A percentile compares a stretch with the other conserved stretches of the same genome.
Evolutionary conservation across 441 rosid genomes (phyloP).

Genomic region (Populus hybrid): DNA sequence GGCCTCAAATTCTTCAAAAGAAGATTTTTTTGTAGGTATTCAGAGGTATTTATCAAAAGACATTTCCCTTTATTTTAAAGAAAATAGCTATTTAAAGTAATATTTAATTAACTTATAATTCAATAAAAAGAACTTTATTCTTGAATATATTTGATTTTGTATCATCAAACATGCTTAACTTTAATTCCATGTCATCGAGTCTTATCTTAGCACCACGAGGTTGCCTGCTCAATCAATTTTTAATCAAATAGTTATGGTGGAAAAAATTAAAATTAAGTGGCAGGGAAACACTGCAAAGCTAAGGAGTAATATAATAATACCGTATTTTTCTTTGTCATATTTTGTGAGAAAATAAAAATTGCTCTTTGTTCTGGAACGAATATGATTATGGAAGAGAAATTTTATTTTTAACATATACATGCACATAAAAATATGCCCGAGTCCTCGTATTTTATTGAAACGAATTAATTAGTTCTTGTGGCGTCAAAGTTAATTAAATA

Average conservation of each 20-base stretch:
- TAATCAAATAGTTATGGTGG: not conserved
- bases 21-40: too few species aligned
- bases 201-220: not conserved
- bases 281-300: not conserved
- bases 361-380: too few species aligned
- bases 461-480: too few species aligned
- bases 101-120: not conserved
- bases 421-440: too few species aligned
- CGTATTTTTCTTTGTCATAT: not conserved
- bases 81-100: not conserved
- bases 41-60: not conserved
- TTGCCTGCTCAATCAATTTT: not conserved
- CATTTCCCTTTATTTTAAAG: too few species aligned
- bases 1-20: too few species aligned
- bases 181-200: not conserved
- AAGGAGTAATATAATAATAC: not conserved
- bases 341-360: too few species aligned
- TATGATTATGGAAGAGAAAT: too few species aligned
- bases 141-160: too few species aligned
- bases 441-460: too few species aligned
- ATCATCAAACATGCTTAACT: not conserved
- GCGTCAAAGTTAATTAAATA: too few species aligned
- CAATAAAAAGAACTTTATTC: not conserved
- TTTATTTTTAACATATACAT: too few species aligned
- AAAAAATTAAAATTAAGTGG: not conserved